Percentiles rank a stretch among this genome's conserved stretches.
phyloP scores from a whole-genome alignment of 1,284 basidiomycete genomes.

The Trichosporon ovoides region DNA sequence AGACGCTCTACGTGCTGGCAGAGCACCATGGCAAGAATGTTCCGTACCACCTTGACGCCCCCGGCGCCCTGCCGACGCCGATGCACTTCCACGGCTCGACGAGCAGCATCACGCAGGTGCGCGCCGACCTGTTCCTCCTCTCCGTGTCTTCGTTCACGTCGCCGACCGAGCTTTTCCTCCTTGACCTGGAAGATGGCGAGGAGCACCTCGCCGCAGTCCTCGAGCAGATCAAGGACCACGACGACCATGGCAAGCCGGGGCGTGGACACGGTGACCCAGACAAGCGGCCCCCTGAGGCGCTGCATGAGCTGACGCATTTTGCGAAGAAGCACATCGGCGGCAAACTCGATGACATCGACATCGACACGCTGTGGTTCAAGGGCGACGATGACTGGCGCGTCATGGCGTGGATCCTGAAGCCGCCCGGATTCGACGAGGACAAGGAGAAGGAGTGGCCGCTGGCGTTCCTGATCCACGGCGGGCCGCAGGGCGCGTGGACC shows the following conservation, averaged over 20 bases:
- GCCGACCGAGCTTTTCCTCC: conserved; percentile 27
- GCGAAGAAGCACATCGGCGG: conserved; percentile 37
- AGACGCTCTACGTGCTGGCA: conserved; percentile 65
- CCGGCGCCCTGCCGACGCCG: conserved; percentile 37
- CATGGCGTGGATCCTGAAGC: conserved; percentile 77
- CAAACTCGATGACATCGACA: conserved; percentile 58
- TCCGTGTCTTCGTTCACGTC: conserved; percentile 24
- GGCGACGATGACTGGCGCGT: conserved; percentile 65
- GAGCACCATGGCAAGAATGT: conserved; percentile 60
- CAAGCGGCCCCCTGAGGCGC: conserved; percentile 48
- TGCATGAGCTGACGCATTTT: conserved; percentile 59
- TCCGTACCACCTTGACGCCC: conserved; percentile 41
- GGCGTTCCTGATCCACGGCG: conserved; percentile 45
- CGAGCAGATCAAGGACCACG: background rate
- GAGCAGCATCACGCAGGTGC: conserved; percentile 19
- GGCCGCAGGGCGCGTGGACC: conserved; percentile 63
- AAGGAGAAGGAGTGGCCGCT: conserved; percentile 63
- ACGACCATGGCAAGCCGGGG: background rate
- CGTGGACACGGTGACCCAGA: conserved; percentile 42
- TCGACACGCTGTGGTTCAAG: conserved; percentile 78
- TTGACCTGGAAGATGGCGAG: conserved; percentile 36
- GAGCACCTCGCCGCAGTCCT: background rate
- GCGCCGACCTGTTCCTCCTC: conserved; percentile 18
- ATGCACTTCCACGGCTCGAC: conserved; percentile 38
- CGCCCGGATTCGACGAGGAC: conserved; percentile 62